Evolutionary conservation across 345 rosid species (phyloP), one percentile per base, ranked within the genome.

Genomic region (Brassica carinata): DNA sequence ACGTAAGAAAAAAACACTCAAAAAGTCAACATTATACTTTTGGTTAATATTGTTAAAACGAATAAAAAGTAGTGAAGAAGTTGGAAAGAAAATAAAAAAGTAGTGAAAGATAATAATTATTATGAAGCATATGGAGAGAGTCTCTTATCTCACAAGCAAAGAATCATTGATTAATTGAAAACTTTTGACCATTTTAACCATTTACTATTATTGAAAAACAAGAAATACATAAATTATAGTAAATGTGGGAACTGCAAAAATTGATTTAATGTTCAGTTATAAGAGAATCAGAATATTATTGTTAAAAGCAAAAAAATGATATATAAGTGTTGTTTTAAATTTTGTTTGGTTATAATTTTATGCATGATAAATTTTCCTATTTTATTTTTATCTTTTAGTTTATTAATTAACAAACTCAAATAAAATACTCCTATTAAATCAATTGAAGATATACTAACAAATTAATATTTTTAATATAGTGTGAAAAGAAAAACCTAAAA

Each of bases 81-180:
- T 23, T 23, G 26, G 26, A 23, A 23, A 23, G 26, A 23, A 23
- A 23, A 23, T 23, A 23, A 33, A 4, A 51, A 79, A 79, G 78
- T 75, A 81, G 68, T 43, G 53, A 19, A 63, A 23, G 33, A 45
- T 36, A 38, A 13, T 23, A 23, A 76, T 76, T 72, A 57, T 80
- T 51, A 61, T 0, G 7, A 74, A 33, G 27, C 71, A 74, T 48
- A 61, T 74, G 79, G 62, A 33, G 53, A 72, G 75, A 75, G 53
- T 75, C 80, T 71, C 84, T 71, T 71, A 40, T 58, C 80, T 70
- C 77, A 76, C 80, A 81, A 76, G 80, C 77, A 81, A 76, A 57
- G 84, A 75, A 75, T 81, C 67, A 76, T 64, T 43, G 51, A 81
- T 27, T 51, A 43, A 48, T 33, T 43, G 7, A 72, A 61, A 27